Conservation (phyloP, 176 grass and related monocot genomes). For the Oryza punctata region DNA sequence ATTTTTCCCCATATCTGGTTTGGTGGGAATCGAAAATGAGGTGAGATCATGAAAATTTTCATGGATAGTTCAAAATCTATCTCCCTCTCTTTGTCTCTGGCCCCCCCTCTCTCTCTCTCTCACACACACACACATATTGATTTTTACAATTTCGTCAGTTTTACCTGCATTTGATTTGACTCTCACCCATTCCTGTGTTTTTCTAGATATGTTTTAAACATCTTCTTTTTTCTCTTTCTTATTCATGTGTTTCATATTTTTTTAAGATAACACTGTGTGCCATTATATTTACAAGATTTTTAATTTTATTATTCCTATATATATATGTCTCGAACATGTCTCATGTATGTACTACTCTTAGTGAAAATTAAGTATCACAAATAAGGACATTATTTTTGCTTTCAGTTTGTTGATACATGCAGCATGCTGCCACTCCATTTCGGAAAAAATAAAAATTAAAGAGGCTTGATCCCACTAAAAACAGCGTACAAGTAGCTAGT, state of each 20-base stretch:
- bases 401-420: neutral
- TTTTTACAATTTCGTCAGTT: no score
- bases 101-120: no score
- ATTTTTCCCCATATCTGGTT: neutral
- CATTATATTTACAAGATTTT: no score
- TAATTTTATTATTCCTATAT: neutral
- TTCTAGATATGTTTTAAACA: no score
- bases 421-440: neutral
- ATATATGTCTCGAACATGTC: neutral
- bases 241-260: no score
- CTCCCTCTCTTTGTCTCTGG: neutral
- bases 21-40: neutral
- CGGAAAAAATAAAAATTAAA: neutral
- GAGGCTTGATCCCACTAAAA: neutral
- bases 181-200: no score
- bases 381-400: neutral
- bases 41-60: neutral
- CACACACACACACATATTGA: neutral
- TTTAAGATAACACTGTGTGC: no score
- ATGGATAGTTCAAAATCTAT: neutral
- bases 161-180: neutral
- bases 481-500: neutral
- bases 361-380: neutral
- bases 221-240: no score
- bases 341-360: neutral